Conservation (phyloP, 805 yeast genomes). For the Lipomyces starkeyi region DNA sequence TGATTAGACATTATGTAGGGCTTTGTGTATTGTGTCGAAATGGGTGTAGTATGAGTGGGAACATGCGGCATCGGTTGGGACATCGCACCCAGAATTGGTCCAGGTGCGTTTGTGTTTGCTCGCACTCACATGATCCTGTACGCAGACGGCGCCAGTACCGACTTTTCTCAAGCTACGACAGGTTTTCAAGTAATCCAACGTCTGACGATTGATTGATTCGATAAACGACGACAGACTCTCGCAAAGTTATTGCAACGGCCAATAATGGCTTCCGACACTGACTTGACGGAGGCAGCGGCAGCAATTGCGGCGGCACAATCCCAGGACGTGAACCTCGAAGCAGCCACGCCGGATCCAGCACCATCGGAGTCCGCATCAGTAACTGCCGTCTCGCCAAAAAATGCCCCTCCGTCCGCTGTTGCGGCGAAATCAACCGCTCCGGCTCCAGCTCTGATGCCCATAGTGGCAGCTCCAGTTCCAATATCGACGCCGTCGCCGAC, state of each 20-base stretch:
- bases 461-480: background rate
- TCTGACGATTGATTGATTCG: background rate
- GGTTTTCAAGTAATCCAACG: no score
- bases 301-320: background rate
- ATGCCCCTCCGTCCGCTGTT: background rate
- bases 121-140: background rate
- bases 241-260: background rate
- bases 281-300: background rate
- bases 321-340: background rate
- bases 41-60: background rate
- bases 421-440: background rate
- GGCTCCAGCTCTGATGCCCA: background rate
- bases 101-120: background rate
- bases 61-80: background rate
- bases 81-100: background rate
- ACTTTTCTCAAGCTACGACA: no score
- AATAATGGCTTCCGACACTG: conserved; percentile 6
- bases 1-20: background rate
- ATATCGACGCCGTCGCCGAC: background rate
- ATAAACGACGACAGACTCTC: background rate
- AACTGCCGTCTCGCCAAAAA: background rate
- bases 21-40: background rate
- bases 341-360: background rate
- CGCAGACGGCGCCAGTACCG: background rate
- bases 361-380: background rate